Conservation (phyloP, 1,284 basidiomycete genomes). For the Wallemia mellicola region DNA sequence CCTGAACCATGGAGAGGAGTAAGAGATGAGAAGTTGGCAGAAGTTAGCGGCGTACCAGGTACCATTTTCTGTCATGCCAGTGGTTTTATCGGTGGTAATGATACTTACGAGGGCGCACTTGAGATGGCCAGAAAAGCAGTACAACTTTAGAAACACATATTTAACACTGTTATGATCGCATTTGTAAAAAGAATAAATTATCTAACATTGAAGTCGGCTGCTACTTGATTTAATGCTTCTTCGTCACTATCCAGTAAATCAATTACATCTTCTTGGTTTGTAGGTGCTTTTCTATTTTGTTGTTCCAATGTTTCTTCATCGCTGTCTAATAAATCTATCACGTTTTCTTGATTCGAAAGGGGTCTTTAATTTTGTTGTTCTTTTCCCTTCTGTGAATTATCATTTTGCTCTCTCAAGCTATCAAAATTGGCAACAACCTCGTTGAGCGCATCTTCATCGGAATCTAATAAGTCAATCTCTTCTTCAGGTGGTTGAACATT, state of each 20-base stretch:
- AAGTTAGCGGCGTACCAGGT: conserved; percentile 43
- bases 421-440: neutral
- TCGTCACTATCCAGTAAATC: neutral
- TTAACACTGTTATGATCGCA: too few species aligned
- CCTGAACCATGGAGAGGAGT: conserved; percentile 82
- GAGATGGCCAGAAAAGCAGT: conserved; percentile 41
- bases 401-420: neutral
- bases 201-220: neutral
- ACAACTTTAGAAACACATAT: neutral
- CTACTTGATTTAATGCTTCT: neutral
- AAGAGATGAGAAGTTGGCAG: conserved; percentile 48
- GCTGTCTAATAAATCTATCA: neutral
- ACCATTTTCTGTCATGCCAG: conserved; percentile 80
- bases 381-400: neutral
- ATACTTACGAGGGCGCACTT: conserved; percentile 62
- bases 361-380: too few species aligned
- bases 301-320: neutral
- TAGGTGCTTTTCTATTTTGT: neutral
- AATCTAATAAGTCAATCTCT: neutral
- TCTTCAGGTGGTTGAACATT: neutral
- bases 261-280: neutral
- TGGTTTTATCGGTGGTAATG: conserved; percentile 88
- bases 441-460: neutral
- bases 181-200: neutral
- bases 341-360: neutral